Evolutionary conservation across 2,329 filamentous ascomycete species (phyloP).

Genomic region (Aspergillus fumigatus): DNA sequence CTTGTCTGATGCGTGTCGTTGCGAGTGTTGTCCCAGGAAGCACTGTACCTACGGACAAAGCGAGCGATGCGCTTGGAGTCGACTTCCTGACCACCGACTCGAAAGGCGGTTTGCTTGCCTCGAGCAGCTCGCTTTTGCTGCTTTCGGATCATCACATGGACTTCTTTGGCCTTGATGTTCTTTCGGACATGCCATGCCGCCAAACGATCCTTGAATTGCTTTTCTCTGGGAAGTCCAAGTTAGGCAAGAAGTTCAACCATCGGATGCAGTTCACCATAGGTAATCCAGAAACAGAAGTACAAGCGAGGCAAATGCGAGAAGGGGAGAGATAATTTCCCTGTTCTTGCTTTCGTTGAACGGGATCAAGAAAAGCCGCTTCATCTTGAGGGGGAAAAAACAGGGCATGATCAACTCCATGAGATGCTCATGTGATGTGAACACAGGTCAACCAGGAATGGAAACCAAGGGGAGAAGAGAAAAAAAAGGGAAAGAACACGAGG

Average conservation of each 20-base stretch:
- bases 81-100: conserved; percentile 30
- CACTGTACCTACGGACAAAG: conserved; percentile 30
- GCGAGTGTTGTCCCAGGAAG: conserved; percentile 21
- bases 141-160: conserved; percentile 35
- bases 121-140: conserved; percentile 34
- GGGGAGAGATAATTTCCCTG: neutral
- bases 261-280: neutral
- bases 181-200: conserved; percentile 35
- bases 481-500: conserved; percentile 2
- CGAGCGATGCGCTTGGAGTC: conserved; percentile 32
- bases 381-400: neutral
- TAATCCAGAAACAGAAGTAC: conserved; percentile 5
- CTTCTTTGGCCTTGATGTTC: conserved; percentile 36
- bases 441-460: neutral
- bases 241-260: neutral
- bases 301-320: neutral
- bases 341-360: neutral
- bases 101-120: conserved; percentile 35
- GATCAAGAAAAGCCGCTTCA: neutral
- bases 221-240: conserved; percentile 26
- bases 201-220: conserved; percentile 37
- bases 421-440: neutral
- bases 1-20: conserved; percentile 20
- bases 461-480: neutral
- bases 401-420: neutral